Conservation (phyloP, 176 grass and related monocot genomes). For the Pontederia crassipes region DNA sequence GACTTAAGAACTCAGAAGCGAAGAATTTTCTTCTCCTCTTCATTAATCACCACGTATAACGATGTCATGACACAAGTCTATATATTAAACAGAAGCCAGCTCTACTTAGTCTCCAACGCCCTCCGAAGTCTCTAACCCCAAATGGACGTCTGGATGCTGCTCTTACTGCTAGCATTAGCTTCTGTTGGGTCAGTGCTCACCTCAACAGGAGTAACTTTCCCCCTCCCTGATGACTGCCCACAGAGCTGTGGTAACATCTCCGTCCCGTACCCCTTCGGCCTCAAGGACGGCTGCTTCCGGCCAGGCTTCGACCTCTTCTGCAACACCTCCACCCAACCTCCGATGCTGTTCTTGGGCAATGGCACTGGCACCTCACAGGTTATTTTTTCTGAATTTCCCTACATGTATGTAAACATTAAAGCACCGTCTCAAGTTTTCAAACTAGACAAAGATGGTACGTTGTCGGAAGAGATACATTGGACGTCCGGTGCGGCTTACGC, state of each 20-base stretch:
- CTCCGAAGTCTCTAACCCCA: too few relatives aligned
- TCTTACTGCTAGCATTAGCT: too few relatives aligned
- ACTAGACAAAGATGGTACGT: not conserved
- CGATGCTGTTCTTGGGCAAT: constrained; percentile 29
- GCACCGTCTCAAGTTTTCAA: not conserved
- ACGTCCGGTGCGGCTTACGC: constrained; percentile 4
- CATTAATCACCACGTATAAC: too few relatives aligned
- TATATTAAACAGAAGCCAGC: too few relatives aligned
- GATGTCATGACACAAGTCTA: too few relatives aligned
- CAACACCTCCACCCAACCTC: constrained; percentile 6
- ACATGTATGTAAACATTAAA: constrained; percentile 5
- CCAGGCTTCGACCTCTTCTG: constrained; percentile 33
- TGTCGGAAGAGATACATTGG: not conserved
- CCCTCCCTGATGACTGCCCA: constrained; percentile 12
- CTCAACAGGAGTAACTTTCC: not conserved
- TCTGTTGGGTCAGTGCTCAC: not conserved
- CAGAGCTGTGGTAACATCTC: constrained; percentile 22
- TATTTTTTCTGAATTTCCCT: not conserved
- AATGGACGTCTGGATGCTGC: too few relatives aligned
- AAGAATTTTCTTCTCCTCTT: too few relatives aligned
- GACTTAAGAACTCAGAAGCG: too few relatives aligned
- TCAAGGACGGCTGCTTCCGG: constrained; percentile 18
- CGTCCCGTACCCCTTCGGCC: constrained; percentile 32
- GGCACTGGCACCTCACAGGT: constrained; percentile 7
- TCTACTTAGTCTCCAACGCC: too few relatives aligned